Base-by-base conservation (phyloP, 2,329 filamentous ascomycete genomes). In the Exophiala alcalophila region DNA sequence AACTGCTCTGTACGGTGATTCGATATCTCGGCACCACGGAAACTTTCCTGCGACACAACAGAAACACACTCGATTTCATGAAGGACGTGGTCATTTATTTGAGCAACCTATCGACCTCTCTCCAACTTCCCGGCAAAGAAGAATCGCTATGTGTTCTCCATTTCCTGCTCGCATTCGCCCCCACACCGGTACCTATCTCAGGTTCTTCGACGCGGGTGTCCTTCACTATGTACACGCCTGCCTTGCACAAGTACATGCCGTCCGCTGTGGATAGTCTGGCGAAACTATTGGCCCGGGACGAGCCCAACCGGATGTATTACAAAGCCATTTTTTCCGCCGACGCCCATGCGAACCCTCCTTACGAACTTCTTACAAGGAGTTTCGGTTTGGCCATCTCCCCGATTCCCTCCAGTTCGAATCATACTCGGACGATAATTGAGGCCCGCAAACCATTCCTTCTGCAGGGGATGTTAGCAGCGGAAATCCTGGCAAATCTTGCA, bases 41-140 rank as follows among this genome's bases (percentile, higher is more conserved):
- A 55, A 86, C 91, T 75, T 76, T 97, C 20, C 69, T 97, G 28
- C 81, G 88, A 26, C 87, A 82, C 3, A 78, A 92, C 53, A 74
- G 78, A 59, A 95, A 96, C 65, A 92, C 86, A 0, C 71, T 96
- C 53, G 92, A 98, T 64, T 91, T 97, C 58, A 94, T 96, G 86
- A 98, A 98, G 67, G 92, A 98, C 63, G 73, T 89, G 20, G 80
- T 97, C 44, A 83, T 88, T 11, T 81, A 94, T 54, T 72, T 98
- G 40, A 96, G 91, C 43, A 97, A 98, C 63, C 80, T 94, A 33
- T 82, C 89, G 5, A 80, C 86, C 32, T 78, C 80, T 7, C 77
- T 97, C 38, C 84, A 91, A 59, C 72, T 98, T 26, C 84, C 89
- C 1, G 84, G 84, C 14, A 83, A 86, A 50, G 90, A 97, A 59